Evolutionary conservation across 257 asterid species (phyloP), one percentile per base, ranked within the genome.

Genomic region (Capsicum rhomboideum): DNA sequence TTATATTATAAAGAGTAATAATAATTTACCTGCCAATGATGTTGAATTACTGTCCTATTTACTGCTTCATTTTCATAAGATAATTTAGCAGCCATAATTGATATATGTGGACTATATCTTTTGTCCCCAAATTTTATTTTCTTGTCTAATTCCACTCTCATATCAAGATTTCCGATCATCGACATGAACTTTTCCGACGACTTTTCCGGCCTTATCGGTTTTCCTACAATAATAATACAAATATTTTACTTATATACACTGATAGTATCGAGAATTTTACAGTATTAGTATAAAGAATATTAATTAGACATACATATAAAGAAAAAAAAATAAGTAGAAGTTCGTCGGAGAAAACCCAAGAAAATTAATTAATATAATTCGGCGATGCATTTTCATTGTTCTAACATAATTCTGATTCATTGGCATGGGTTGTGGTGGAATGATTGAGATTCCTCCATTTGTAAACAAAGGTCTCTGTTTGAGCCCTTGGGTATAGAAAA

Each of bases 71-170:
- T 92, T 80, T 93, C 97, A 46, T 93, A 93, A 5, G 93, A 86
- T 42, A 92, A 69, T 90, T 93, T 92, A 74, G 97, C 90, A 4
- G 95, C 97, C 97, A 93, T 92, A 1, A 91, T 82, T 28, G 95
- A 85, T 11, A 90, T 31, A 9, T 86, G 82, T 53, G 94, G 68
- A 64, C 67, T 64, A 28, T 90, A 88, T 40, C 88, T 71, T 54
- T 21, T 14, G 28, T 85, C 87, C 20, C 71, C 63, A 3, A 20
- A 58, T 18, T 28, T 66, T 67, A 85, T 84, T 4, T 10, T 86
- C 28, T 8, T 64, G 72, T 90, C 90, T 50, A 93, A 86, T 9
- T 89, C 89, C 83, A 82, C 88, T 78, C 95, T 86, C 46, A 66
- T 21, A 82, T 93, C 97, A 20, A 89, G 67, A 75, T 18, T 28